phyloP scores from a whole-genome alignment of 139 green algal species.

The Micromonas pusilla region DNA sequence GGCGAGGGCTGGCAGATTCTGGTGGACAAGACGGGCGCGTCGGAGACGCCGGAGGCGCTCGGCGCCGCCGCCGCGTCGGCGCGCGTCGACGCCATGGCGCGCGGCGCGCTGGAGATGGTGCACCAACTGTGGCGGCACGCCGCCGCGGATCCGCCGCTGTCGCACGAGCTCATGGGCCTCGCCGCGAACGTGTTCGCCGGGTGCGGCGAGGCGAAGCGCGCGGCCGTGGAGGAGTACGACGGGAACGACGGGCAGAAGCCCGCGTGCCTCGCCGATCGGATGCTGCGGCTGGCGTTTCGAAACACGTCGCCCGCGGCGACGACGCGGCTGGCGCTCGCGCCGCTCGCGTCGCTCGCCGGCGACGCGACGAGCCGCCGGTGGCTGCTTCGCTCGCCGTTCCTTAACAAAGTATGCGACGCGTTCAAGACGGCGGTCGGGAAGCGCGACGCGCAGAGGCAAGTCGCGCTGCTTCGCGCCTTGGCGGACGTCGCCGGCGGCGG shows the following conservation, averaged over 20 bases:
- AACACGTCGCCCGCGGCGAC: background rate
- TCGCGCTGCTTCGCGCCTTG: background rate
- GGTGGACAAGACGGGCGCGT: no score
- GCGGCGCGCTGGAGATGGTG: background rate
- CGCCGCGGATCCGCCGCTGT: background rate
- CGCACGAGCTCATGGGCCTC: background rate
- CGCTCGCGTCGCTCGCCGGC: background rate
- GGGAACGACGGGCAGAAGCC: background rate
- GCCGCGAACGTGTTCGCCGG: background rate
- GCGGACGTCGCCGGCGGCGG: background rate
- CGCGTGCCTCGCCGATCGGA: background rate
- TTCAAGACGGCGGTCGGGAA: background rate
- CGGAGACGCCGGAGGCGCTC: background rate
- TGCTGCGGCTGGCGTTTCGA: background rate
- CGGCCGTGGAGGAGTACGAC: background rate
- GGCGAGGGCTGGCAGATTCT: no score
- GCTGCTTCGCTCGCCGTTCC: background rate
- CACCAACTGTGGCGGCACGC: background rate
- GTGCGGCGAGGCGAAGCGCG: background rate
- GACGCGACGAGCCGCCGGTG: background rate
- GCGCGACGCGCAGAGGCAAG: background rate
- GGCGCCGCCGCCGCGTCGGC: no score
- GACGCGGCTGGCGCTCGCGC: background rate
- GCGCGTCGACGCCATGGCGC: background rate
- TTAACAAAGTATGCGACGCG: background rate